Evolutionary conservation across 768 basidiomycete genomes (phyloP).

Genomic region (Trametes gibbosa): DNA sequence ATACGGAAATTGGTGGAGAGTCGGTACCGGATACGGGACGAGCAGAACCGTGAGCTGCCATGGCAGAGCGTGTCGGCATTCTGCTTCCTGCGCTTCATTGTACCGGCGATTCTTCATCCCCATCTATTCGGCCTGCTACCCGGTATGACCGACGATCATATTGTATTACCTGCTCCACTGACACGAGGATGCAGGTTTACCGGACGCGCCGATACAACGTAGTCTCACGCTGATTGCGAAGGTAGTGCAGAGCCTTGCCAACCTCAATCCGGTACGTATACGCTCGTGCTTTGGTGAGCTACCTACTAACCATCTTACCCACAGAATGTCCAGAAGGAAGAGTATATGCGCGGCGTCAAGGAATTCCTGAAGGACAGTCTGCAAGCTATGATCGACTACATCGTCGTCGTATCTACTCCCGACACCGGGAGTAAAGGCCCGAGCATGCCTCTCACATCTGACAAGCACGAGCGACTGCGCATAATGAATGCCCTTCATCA

Average conservation of each 20-base stretch:
- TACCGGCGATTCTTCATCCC: constrained; percentile 87
- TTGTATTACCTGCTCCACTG: background rate
- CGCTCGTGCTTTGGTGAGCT: background rate
- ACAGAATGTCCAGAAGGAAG: constrained; percentile 69
- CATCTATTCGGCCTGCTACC: constrained; percentile 77
- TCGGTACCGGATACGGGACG: constrained; percentile 49
- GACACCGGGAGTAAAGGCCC: constrained; percentile 19
- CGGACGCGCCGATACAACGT: constrained; percentile 64
- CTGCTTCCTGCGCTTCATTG: constrained; percentile 85
- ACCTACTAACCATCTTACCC: background rate
- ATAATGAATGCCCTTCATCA: constrained; percentile 52
- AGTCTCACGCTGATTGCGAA: constrained; percentile 85
- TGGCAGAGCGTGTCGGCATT: constrained; percentile 88
- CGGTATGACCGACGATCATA: constrained; percentile 41
- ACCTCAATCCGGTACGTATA: constrained; percentile 64
- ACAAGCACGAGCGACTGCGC: constrained; percentile 45
- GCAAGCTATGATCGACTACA: constrained; percentile 77
- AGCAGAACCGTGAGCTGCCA: constrained; percentile 53
- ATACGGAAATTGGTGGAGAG: constrained; percentile 72
- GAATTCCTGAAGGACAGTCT: constrained; percentile 65
- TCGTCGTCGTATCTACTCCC: constrained; percentile 66
- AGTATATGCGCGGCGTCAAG: constrained; percentile 78
- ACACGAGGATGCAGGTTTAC: constrained; percentile 50
- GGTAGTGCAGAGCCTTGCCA: constrained; percentile 86
- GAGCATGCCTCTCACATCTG: constrained; percentile 24